phyloP scores from a whole-genome alignment of 768 basidiomycete genomes.

The Leucogyrophana mollusca region DNA sequence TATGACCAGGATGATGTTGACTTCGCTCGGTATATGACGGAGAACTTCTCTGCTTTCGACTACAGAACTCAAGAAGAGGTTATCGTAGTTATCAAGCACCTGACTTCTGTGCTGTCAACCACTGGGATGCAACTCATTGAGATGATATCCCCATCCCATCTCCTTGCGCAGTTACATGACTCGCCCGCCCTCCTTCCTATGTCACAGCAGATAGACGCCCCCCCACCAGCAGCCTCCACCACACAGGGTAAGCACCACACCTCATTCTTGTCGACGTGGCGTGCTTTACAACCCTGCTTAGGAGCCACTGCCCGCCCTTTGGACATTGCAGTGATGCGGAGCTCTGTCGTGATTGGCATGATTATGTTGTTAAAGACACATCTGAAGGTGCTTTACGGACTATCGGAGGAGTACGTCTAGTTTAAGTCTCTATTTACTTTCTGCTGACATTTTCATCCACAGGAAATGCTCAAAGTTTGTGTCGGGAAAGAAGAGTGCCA shows the following conservation, averaged over 20 bases:
- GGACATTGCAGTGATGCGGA: conserved; percentile 45
- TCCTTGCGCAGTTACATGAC: conserved; percentile 60
- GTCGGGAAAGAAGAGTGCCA: conserved; percentile 83
- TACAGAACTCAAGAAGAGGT: conserved; percentile 96
- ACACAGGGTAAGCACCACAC: too few species aligned
- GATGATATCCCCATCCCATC: conserved; percentile 64
- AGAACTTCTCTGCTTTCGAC: conserved; percentile 89
- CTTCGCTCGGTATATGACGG: conserved; percentile 90
- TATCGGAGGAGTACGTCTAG: conserved; percentile 84
- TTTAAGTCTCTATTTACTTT: background rate
- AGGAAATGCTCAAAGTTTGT: conserved; percentile 93
- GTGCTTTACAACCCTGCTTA: too few species aligned
- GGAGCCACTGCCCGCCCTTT: conserved; percentile 8
- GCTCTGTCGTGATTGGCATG: conserved; percentile 77
- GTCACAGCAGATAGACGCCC: too few species aligned
- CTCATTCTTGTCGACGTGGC: too few species aligned
- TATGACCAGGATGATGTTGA: conserved; percentile 69
- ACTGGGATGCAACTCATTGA: conserved; percentile 83
- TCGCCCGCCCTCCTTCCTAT: conserved; percentile 10
- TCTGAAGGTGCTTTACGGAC: conserved; percentile 76
- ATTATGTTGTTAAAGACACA: conserved; percentile 86
- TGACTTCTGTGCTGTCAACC: conserved; percentile 75
- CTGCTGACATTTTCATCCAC: conserved; percentile 5
- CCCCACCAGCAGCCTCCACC: too few species aligned
- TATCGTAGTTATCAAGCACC: conserved; percentile 75